A percentile compares a stretch with the other conserved stretches of the same genome.
Conservation (phyloP, 352 stramenopile genomes). For the Globisporangium splendens region DNA sequence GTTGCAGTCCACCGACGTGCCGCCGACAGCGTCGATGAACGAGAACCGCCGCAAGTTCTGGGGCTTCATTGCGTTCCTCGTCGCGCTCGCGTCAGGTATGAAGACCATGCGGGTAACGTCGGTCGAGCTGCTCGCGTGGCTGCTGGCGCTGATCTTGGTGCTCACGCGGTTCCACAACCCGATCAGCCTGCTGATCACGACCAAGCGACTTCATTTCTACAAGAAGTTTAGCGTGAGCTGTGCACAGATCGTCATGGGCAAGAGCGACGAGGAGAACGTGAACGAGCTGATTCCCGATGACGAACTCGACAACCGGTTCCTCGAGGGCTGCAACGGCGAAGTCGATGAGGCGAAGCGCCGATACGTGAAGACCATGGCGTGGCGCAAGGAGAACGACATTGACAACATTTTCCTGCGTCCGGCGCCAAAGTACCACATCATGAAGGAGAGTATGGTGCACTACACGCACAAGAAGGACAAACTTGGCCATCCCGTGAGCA, state of each 20-base stretch:
- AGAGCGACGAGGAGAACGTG: constrained; percentile 27
- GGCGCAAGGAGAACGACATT: constrained; percentile 66
- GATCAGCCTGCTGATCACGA: constrained; percentile 50
- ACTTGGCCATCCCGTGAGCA: constrained; percentile 47
- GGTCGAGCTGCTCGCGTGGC: constrained; percentile 49
- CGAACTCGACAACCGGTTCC: constrained; percentile 48
- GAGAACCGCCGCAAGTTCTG: constrained; percentile 40
- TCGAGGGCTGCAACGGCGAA: constrained; percentile 67
- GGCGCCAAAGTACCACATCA: constrained; percentile 46
- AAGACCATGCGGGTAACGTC: constrained; percentile 36
- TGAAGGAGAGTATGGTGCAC: constrained; percentile 62
- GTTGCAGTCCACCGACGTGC: constrained; percentile 26
- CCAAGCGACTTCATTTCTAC: constrained; percentile 36
- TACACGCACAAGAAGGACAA: constrained; percentile 70
- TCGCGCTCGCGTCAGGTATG: constrained; percentile 35
- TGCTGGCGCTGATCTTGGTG: constrained; percentile 46
- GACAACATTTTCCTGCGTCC: constrained; percentile 65
- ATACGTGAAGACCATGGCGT: constrained; percentile 54
- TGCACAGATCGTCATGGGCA: constrained; percentile 37
- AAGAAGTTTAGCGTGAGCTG: constrained; percentile 36
- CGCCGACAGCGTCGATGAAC: constrained; percentile 13
- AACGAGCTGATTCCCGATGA: constrained; percentile 36
- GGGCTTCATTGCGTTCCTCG: constrained; percentile 38
- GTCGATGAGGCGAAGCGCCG: constrained; percentile 64
- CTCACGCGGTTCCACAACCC: constrained; percentile 51